A percentile compares a stretch with the other conserved stretches of the same genome.
phyloP scores from a whole-genome alignment of 176 grass and related monocot species.

The Phragmites australis region DNA sequence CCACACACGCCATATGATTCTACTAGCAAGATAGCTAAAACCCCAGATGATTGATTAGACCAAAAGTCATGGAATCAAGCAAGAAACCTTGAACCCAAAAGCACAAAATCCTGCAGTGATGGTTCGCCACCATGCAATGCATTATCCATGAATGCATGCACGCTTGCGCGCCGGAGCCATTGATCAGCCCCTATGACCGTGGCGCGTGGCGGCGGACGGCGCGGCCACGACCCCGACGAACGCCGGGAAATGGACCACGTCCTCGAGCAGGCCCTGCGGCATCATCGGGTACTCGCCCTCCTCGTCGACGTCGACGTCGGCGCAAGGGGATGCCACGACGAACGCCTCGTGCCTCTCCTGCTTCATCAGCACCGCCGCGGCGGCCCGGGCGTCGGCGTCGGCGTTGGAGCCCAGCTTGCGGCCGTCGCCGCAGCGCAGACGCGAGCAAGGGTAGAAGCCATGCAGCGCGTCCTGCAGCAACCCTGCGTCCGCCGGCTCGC shows the following conservation, averaged over 20 bases:
- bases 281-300: conserved; percentile 38
- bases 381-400: background rate
- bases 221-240: conserved; percentile 53
- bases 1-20: too few species aligned
- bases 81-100: conserved; percentile 17
- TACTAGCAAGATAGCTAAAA: background rate
- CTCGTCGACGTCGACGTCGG: background rate
- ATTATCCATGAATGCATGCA: background rate
- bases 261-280: conserved; percentile 62
- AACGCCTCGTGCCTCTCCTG: conserved; percentile 27
- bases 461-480: conserved; percentile 83
- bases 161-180: background rate
- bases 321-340: background rate
- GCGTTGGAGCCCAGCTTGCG: background rate
- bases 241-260: conserved; percentile 72
- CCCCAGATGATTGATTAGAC: background rate
- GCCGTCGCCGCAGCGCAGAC: background rate
- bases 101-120: background rate
- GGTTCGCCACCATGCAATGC: background rate
- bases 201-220: background rate
- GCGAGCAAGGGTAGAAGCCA: conserved; percentile 56
- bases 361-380: background rate
- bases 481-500: conserved; percentile 65
- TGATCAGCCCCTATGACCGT: conserved; percentile 21
- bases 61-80: background rate